These are phyloP conservation scores for Blastocystis sp. DNA, from an alignment of 352 stramenopile species.

Conservation along the genomic window DNA sequence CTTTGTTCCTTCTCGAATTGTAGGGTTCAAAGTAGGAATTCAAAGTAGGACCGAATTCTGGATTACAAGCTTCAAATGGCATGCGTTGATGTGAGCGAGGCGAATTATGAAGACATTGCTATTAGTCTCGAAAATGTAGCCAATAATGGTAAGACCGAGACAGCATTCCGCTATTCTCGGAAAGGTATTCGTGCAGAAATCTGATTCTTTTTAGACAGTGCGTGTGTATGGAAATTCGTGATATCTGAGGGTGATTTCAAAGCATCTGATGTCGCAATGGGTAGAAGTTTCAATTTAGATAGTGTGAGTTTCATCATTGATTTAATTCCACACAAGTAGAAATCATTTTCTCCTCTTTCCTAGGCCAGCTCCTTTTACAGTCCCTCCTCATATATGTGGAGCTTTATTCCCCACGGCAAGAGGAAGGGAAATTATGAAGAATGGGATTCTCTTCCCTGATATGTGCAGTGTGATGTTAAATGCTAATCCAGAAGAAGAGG, in stretches of 20 bases:
- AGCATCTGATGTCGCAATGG: neutral
- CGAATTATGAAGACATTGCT: neutral
- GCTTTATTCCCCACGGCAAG: neutral
- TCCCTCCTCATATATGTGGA: slow-evolving; percentile 2
- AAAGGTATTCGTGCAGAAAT: neutral
- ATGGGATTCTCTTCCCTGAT: neutral
- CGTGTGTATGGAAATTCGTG: slow-evolving; percentile 11
- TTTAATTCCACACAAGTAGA: slow-evolving; percentile 23
- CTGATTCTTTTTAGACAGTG: neutral
- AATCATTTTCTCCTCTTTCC: neutral
- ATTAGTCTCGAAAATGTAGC: neutral
- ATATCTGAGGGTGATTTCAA: slow-evolving; percentile 37
- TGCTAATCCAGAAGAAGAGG: neutral
- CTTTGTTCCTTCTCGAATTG: neutral
- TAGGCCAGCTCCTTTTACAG: neutral
- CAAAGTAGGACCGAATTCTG: neutral
- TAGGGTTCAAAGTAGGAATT: neutral
- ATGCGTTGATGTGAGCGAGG: neutral
- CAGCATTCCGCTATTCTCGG: neutral
- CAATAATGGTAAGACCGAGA: neutral
- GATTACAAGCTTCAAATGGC: neutral
- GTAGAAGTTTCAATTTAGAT: neutral
- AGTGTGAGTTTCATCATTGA: slow-evolving; percentile 20
- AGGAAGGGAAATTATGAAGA: neutral
- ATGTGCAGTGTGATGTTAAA: neutral